Percentiles rank a stretch among this genome's conserved stretches.
Conservation (phyloP, 208 protist species). For the Leishmania martiniquensis region DNA sequence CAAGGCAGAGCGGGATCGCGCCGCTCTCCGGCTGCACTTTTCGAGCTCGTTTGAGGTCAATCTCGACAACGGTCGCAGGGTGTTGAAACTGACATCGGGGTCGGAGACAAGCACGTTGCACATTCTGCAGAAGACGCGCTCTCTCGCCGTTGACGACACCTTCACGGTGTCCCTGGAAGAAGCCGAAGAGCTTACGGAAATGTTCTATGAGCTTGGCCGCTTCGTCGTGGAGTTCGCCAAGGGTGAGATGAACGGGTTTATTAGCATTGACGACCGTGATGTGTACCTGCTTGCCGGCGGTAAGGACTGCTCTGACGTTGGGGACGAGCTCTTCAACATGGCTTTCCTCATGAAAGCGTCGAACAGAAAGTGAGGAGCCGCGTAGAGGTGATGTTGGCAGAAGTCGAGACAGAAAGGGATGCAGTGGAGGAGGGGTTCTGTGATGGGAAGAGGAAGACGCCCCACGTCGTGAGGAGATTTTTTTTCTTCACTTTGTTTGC, state of each 20-base stretch:
- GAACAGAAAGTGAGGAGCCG: conserved; percentile 5
- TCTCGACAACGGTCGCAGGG: conserved; percentile 77
- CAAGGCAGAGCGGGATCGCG: conserved; percentile 76
- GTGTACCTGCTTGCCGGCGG: conserved; percentile 68
- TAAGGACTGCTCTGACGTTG: conserved; percentile 75
- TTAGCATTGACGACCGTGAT: conserved; percentile 84
- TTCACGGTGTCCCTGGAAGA: conserved; percentile 68
- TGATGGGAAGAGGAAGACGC: not conserved
- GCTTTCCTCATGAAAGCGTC: conserved; percentile 60
- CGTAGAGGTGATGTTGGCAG: not conserved
- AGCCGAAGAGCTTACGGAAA: conserved; percentile 74
- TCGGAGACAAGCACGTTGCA: conserved; percentile 67
- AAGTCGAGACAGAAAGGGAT: not conserved
- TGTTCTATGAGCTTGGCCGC: conserved; percentile 82
- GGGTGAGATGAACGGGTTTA: conserved; percentile 74
- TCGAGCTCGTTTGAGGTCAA: conserved; percentile 76
- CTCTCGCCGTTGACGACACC: conserved; percentile 57
- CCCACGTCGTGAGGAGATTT: not conserved
- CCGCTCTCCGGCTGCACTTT: conserved; percentile 76
- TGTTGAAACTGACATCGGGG: conserved; percentile 56
- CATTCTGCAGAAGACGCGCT: conserved; percentile 70
- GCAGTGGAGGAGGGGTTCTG: not conserved
- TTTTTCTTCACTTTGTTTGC: not conserved
- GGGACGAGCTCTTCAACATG: conserved; percentile 84
- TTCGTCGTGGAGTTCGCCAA: conserved; percentile 77